Evolutionary conservation across 495 filamentous ascomycete species (phyloP).

Genomic region (Platismatia glauca): DNA sequence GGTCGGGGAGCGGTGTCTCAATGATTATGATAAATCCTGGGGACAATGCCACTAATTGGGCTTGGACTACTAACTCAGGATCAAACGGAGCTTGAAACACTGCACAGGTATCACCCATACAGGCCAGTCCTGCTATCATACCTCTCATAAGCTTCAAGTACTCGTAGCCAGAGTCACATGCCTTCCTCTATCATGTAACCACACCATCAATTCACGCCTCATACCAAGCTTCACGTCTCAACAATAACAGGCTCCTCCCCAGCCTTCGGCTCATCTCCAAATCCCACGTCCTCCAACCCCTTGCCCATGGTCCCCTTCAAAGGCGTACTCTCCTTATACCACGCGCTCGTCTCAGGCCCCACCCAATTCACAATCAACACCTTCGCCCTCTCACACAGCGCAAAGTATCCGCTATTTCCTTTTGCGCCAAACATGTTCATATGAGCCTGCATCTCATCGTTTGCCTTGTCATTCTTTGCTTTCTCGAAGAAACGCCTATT

Average conservation of each 20-base stretch:
- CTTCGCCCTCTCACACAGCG: constrained; percentile 57
- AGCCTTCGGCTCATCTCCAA: constrained; percentile 13
- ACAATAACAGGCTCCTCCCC: not conserved
- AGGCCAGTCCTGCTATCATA: not conserved
- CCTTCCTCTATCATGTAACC: not conserved
- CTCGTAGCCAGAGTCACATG: not conserved
- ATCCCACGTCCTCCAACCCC: constrained; percentile 16
- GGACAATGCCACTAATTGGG: not conserved
- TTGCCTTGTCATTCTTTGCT: constrained; percentile 61
- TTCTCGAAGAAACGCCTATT: constrained; percentile 29
- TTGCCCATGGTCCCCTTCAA: constrained; percentile 8
- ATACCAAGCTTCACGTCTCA: not conserved
- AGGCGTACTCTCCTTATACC: constrained; percentile 13
- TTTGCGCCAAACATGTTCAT: constrained; percentile 77
- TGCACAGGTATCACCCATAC: not conserved
- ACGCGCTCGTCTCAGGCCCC: constrained; percentile 22
- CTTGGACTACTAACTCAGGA: not conserved
- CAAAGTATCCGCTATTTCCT: constrained; percentile 70
- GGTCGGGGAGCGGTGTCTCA: not conserved
- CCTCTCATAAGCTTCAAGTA: too few species aligned
- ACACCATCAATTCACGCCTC: not conserved
- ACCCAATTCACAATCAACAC: constrained; percentile 45
- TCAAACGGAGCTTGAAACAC: not conserved
- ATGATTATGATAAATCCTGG: not conserved
- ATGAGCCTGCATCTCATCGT: constrained; percentile 75